A percentile compares a stretch with the other conserved stretches of the same genome.
Evolutionary conservation across 2,329 filamentous ascomycete genomes (phyloP).

Genomic region (Hyphodiscus sp.): DNA sequence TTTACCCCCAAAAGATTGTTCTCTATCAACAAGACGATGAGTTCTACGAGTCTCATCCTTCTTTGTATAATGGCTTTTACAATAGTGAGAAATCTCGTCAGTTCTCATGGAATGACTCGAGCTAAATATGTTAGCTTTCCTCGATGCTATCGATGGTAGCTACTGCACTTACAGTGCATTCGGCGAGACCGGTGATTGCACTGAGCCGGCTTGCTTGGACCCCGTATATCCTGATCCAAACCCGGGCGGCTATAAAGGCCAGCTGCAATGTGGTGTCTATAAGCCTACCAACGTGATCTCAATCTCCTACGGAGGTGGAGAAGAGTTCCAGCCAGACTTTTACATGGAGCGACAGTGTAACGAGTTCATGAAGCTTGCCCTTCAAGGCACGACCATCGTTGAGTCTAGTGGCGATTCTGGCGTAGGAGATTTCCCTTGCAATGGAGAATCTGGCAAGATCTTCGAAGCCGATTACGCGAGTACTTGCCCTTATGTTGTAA

Average conservation of each 20-base stretch:
- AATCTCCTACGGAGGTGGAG: slow-evolving; percentile 47
- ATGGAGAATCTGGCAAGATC: slow-evolving; percentile 33
- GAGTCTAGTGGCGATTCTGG: slow-evolving; percentile 41
- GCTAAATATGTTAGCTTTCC: slow-evolving; percentile 35
- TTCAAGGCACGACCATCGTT: slow-evolving; percentile 39
- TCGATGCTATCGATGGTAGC: slow-evolving; percentile 8
- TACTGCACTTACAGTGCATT: slow-evolving; percentile 34
- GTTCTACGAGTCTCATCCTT: slow-evolving; percentile 17
- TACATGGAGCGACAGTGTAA: slow-evolving; percentile 47
- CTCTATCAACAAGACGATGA: slow-evolving; percentile 36
- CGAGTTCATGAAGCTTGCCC: slow-evolving; percentile 45
- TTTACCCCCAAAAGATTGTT: slow-evolving; percentile 42
- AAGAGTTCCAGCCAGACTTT: slow-evolving; percentile 42
- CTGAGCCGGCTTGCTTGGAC: slow-evolving; percentile 44
- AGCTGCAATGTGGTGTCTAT: slow-evolving; percentile 41
- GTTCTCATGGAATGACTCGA: slow-evolving; percentile 28
- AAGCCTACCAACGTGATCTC: slow-evolving; percentile 35
- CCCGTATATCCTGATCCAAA: slow-evolving; percentile 43
- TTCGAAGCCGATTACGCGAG: slow-evolving; percentile 43
- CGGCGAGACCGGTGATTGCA: slow-evolving; percentile 42
- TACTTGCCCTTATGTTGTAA: slow-evolving; percentile 41
- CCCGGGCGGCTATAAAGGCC: slow-evolving; percentile 42
- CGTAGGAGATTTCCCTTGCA: slow-evolving; percentile 32
- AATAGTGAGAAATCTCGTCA: slow-evolving; percentile 42
- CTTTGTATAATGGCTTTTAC: slow-evolving; percentile 22